These are phyloP conservation scores for Gilbertella persicaria DNA, from an alignment of 371 early-diverging fungal genomes.

Conservation along the genomic window DNA sequence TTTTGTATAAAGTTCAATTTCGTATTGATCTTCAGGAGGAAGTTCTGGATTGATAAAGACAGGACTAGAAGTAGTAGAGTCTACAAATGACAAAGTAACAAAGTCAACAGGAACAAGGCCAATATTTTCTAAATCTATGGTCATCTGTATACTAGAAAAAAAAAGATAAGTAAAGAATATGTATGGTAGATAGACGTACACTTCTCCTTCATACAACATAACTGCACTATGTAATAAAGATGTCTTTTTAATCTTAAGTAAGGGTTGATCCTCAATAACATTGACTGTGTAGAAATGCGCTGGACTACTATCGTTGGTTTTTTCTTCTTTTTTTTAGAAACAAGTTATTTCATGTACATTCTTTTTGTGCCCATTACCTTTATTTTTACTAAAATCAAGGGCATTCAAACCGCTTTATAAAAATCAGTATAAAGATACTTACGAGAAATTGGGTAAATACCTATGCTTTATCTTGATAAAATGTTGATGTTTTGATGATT, in stretches of 20 bases:
- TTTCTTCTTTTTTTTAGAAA: background rate
- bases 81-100: constrained; percentile 67
- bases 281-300: constrained; percentile 53
- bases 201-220: constrained; percentile 84
- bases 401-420: constrained; percentile 33
- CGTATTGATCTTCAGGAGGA: constrained; percentile 73
- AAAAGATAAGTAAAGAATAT: background rate
- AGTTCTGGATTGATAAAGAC: constrained; percentile 50
- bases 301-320: constrained; percentile 10
- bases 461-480: constrained; percentile 34
- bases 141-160: constrained; percentile 52
- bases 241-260: constrained; percentile 62
- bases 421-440: too few relatives aligned
- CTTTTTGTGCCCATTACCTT: constrained; percentile 13
- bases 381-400: constrained; percentile 25
- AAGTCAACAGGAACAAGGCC: constrained; percentile 71
- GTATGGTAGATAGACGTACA: constrained; percentile 42
- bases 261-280: constrained; percentile 72
- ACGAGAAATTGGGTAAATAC: constrained; percentile 19
- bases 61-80: constrained; percentile 55
- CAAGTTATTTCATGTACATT: background rate
- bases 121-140: constrained; percentile 74
- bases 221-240: constrained; percentile 67
- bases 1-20: constrained; percentile 70
- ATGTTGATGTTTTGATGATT: background rate